A percentile compares a stretch with the other conserved stretches of the same genome.
These are phyloP conservation scores for Microthyrium microscopicum DNA, from an alignment of 2,329 filamentous ascomycete species.

Conservation along the genomic window DNA sequence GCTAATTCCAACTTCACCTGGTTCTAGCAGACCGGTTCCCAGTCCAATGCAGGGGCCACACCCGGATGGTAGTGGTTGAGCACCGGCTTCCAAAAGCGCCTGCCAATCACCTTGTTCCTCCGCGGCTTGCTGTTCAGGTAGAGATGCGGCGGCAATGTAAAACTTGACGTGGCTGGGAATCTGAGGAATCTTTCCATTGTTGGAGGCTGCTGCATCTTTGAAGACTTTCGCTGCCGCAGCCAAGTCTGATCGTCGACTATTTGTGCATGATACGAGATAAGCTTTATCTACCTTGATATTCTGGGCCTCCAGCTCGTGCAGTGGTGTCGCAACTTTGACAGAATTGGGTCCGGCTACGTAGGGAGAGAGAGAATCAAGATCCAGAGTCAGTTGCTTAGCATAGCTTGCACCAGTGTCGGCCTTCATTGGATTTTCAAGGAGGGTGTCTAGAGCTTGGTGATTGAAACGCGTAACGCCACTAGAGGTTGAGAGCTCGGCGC, in stretches of 20 bases:
- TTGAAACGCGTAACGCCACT: constrained; percentile 44
- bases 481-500: constrained; percentile 28
- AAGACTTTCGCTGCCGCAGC: constrained; percentile 73
- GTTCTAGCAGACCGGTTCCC: constrained; percentile 61
- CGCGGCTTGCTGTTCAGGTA: constrained; percentile 57
- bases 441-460: constrained; percentile 54
- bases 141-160: constrained; percentile 78
- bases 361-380: constrained; percentile 69
- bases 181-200: constrained; percentile 47
- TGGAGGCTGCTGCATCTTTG: constrained; percentile 48
- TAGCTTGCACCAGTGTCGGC: constrained; percentile 69
- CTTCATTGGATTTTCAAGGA: constrained; percentile 47
- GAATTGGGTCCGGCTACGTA: constrained; percentile 81
- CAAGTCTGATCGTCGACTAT: constrained; percentile 66
- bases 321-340: constrained; percentile 69
- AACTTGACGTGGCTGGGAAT: constrained; percentile 63
- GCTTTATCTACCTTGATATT: constrained; percentile 68
- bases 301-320: constrained; percentile 54
- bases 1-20: constrained; percentile 72
- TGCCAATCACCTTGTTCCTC: constrained; percentile 81
- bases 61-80: constrained; percentile 51
- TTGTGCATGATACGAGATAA: constrained; percentile 84
- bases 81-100: constrained; percentile 63
- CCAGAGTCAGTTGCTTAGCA: constrained; percentile 65
- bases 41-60: constrained; percentile 75